Conservation (phyloP, 2,329 filamentous ascomycete genomes). For the Aspergillus sp. region DNA sequence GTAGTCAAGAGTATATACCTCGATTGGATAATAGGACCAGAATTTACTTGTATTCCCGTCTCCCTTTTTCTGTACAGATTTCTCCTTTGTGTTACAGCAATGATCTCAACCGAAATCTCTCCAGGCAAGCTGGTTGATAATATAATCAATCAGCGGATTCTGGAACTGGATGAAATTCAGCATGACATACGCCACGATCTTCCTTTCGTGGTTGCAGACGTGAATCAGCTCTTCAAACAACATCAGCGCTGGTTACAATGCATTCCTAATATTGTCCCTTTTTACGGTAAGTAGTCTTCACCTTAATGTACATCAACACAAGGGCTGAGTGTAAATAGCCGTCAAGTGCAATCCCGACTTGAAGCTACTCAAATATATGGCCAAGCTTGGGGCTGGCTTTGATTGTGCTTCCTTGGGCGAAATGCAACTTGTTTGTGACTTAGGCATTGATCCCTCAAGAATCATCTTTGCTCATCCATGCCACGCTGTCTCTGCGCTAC, state of each 20-base stretch:
- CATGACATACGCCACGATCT: not conserved
- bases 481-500: conserved; percentile 21
- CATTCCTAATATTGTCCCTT: conserved; percentile 16
- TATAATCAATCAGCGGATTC: no score
- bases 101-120: no score
- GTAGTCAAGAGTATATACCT: no score
- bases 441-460: conserved; percentile 23
- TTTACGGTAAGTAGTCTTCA: conserved; percentile 18
- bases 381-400: conserved; percentile 23
- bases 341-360: conserved; percentile 32
- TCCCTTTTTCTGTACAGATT: no score
- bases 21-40: no score
- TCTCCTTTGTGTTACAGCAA: no score
- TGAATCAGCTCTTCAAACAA: conserved; percentile 7
- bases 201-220: conserved; percentile 21
- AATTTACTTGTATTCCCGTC: no score
- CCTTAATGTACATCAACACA: not conserved
- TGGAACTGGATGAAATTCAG: no score
- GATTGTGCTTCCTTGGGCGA: conserved; percentile 30
- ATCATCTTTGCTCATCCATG: conserved; percentile 31
- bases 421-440: conserved; percentile 19
- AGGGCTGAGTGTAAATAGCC: conserved; percentile 15
- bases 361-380: conserved; percentile 22
- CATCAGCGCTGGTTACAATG: conserved; percentile 17
- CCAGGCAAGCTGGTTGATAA: no score